Conservation (phyloP, 768 basidiomycete species). For the Amanita polypyramis region DNA sequence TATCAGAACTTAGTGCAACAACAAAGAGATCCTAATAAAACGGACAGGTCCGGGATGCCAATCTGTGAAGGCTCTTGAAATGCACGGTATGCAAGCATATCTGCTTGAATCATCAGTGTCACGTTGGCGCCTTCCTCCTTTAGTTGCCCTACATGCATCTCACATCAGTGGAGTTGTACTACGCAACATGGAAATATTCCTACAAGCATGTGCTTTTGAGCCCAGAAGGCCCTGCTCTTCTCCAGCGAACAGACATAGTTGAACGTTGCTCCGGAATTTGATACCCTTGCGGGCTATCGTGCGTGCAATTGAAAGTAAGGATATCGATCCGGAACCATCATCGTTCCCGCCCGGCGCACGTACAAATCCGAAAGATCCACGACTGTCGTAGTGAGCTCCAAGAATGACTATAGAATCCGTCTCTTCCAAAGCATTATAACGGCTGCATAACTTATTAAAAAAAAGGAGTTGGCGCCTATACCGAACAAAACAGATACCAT, state of each 20-base stretch:
- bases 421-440: constrained; percentile 43
- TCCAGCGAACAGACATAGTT: constrained; percentile 78
- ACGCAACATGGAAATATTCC: constrained; percentile 17
- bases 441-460: constrained; percentile 25
- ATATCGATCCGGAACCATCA: constrained; percentile 49
- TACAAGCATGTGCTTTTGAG: constrained; percentile 70
- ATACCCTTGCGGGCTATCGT: constrained; percentile 58
- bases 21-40: constrained; percentile 6
- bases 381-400: constrained; percentile 85
- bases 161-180: background rate
- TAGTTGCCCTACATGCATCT: constrained; percentile 38
- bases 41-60: constrained; percentile 64
- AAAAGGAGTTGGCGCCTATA: background rate
- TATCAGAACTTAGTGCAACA: background rate
- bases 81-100: constrained; percentile 84
- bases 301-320: constrained; percentile 72
- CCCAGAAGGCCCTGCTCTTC: constrained; percentile 88
- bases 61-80: constrained; percentile 75
- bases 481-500: constrained; percentile 38
- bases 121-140: constrained; percentile 50
- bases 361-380: constrained; percentile 75
- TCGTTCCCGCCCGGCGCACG: constrained; percentile 50
- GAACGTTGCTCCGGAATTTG: constrained; percentile 66
- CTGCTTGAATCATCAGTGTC: constrained; percentile 80
- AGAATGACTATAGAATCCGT: constrained; percentile 61